Evolutionary conservation across 176 grass and related monocot genomes (phyloP).

Genomic region (Carex littledalei): DNA sequence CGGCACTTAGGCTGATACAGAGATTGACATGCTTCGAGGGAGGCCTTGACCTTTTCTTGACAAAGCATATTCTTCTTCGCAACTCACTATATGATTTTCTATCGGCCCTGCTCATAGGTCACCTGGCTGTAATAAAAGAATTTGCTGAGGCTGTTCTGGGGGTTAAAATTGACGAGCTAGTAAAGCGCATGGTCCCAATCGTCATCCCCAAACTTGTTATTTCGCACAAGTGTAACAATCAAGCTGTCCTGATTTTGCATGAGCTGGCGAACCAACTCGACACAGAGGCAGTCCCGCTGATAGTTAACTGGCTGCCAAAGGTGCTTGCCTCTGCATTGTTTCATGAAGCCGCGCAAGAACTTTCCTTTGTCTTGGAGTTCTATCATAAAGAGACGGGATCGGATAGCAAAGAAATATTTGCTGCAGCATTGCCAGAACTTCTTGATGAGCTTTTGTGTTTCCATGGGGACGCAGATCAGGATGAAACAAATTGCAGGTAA

Average conservation of each 20-base stretch:
- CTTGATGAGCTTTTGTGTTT: slow-evolving; percentile 96
- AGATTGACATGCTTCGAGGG: slow-evolving; percentile 64
- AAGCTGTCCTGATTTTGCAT: slow-evolving; percentile 60
- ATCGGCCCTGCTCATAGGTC: slow-evolving; percentile 50
- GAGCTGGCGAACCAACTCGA: slow-evolving; percentile 61
- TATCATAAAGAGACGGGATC: slow-evolving; percentile 67
- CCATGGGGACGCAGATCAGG: slow-evolving; percentile 58
- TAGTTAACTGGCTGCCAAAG: slow-evolving; percentile 60
- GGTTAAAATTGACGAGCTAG: slow-evolving; percentile 64
- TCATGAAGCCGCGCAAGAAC: slow-evolving; percentile 55
- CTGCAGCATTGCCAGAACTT: slow-evolving; percentile 70
- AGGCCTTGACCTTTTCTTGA: slow-evolving; percentile 66
- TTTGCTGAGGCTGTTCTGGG: slow-evolving; percentile 72
- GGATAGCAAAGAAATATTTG: slow-evolving; percentile 88
- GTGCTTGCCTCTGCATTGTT: slow-evolving; percentile 82
- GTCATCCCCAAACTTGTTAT: slow-evolving; percentile 87
- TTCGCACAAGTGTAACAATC: slow-evolving; percentile 53
- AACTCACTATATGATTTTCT: slow-evolving; percentile 74
- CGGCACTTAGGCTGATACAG: slow-evolving; percentile 58
- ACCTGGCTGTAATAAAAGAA: slow-evolving; percentile 53
- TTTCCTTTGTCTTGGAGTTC: slow-evolving; percentile 80
- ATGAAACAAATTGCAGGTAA: slow-evolving; percentile 63
- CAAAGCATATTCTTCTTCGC: slow-evolving; percentile 48
- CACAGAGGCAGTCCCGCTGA: slow-evolving; percentile 48
- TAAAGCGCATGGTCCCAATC: slow-evolving; percentile 74